These are phyloP conservation scores for Adansonia digitata DNA, from an alignment of 345 rosid species.

Conservation along the genomic window DNA sequence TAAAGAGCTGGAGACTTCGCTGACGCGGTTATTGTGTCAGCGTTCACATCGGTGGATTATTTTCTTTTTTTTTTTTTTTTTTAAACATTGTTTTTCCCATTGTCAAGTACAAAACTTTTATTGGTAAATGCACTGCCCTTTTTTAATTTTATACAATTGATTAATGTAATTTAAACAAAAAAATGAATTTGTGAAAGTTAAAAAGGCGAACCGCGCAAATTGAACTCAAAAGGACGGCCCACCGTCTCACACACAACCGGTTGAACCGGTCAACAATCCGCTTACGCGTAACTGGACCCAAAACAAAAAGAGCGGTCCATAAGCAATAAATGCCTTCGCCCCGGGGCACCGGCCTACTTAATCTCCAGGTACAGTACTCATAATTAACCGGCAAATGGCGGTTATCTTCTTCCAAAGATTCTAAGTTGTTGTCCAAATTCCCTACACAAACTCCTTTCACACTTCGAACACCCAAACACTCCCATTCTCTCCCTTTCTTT, in stretches of 20 bases:
- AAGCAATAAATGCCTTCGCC: conserved; percentile 44
- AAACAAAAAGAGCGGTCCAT: conserved; percentile 12
- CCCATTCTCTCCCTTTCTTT: conserved; percentile 17
- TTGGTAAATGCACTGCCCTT: neutral
- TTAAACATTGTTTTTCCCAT: no score
- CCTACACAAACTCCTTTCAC: conserved; percentile 15
- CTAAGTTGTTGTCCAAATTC: conserved; percentile 66
- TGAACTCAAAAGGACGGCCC: conserved; percentile 7
- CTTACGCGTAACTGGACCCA: conserved; percentile 25
- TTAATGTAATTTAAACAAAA: neutral
- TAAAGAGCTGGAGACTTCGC: neutral
- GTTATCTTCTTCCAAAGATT: conserved; percentile 35
- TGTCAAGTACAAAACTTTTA: neutral
- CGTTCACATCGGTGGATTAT: conserved; percentile 15
- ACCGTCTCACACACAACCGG: conserved; percentile 25
- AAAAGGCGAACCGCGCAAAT: conserved; percentile 28
- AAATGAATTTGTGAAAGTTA: neutral
- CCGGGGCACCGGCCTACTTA: conserved; percentile 34
- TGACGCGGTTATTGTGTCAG: conserved; percentile 41
- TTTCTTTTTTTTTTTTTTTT: neutral
- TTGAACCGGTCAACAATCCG: conserved; percentile 36
- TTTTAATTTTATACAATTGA: neutral
- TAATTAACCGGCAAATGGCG: conserved; percentile 52
- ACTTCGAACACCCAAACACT: neutral
- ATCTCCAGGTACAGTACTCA: conserved; percentile 24